Base-by-base conservation (phyloP, 1,139 yeast species). In the Yamadazyma friedrichii region DNA sequence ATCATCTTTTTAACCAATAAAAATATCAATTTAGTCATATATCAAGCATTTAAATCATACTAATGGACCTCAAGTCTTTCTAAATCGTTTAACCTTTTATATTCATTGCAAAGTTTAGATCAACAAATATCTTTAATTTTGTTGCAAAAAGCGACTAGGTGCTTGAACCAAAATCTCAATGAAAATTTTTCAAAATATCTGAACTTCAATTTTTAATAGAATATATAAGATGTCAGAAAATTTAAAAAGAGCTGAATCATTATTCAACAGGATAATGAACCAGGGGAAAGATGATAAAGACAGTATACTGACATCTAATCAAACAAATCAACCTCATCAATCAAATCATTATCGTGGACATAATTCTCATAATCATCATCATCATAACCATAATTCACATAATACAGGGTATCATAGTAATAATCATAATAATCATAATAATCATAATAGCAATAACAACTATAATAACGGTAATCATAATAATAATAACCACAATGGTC, bases 211-310 rank as follows among this genome's bases (percentile, higher is more conserved):
- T 12, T 15, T 32, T 9, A 15, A 12, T 8, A 15, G 33, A 10
- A n/a, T 16, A 13, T 28, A 28, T 6, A 33, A 25, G 20, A 72
- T 72, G 78, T 69, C 77, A 12, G 78, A 72, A 49, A 72, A 72
- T 55, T 65, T 72, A 51, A 72, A 71, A 48, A 64, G 77, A 56
- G 78, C 78, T 33, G 78, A 72, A 52, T 70, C 76, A 37, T 63
- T 72, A 42, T 72, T 72, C 61, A 72, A 72, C 53, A 56, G 77
- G 51, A 72, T 72, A 50, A 71, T 72, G 76, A 72, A 71, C 52
- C 75, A 64, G 42, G 43, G 43, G 10, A 41, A 41, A 31, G 43
- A 37, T 9, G 40, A 36, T 30, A 63, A 60, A 40, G 36, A 34
- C 15, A 20, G 8, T 20, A 35, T 24, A 35, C 17, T 15, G 17